Evolutionary conservation across 2,329 filamentous ascomycete genomes (phyloP).

Genomic region (Colletotrichum tofieldiae): DNA sequence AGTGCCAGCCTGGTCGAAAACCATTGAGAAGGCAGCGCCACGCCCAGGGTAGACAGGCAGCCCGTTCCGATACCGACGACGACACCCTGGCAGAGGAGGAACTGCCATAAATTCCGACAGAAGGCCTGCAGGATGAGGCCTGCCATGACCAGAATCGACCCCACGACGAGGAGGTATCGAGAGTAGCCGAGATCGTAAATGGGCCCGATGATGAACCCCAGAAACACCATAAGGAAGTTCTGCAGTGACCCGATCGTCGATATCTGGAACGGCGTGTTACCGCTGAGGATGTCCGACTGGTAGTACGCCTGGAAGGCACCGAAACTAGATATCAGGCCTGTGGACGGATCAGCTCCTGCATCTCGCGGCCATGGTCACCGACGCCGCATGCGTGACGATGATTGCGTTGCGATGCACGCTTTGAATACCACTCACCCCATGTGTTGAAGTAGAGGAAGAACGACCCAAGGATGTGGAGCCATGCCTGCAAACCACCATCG

Average conservation of each 20-base stretch:
- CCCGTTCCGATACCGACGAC: slow-evolving; percentile 63
- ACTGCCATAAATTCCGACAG: slow-evolving; percentile 32
- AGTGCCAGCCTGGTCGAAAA: slow-evolving; percentile 50
- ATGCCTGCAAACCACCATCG: slow-evolving; percentile 57
- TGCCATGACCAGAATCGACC: slow-evolving; percentile 60
- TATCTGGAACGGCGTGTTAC: slow-evolving; percentile 47
- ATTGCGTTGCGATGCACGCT: slow-evolving; percentile 5
- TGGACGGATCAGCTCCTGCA: background rate
- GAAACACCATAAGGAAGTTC: slow-evolving; percentile 60
- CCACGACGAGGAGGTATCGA: slow-evolving; percentile 56
- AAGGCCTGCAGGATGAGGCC: slow-evolving; percentile 54
- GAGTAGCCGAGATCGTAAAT: slow-evolving; percentile 65
- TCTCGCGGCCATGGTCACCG: background rate
- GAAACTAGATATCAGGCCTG: slow-evolving; percentile 60
- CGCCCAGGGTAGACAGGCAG: slow-evolving; percentile 56
- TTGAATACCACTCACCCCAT: slow-evolving; percentile 25
- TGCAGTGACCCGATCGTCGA: slow-evolving; percentile 65
- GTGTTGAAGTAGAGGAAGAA: slow-evolving; percentile 67
- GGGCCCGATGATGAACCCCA: slow-evolving; percentile 61
- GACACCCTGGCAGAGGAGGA: slow-evolving; percentile 60
- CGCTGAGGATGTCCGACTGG: slow-evolving; percentile 48
- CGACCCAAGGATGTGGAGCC: slow-evolving; percentile 64
- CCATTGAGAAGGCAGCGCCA: slow-evolving; percentile 53
- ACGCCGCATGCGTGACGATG: background rate
- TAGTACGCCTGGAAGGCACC: slow-evolving; percentile 71